Base-by-base conservation (phyloP, 805 yeast genomes). In the Wickerhamiella azyma region DNA sequence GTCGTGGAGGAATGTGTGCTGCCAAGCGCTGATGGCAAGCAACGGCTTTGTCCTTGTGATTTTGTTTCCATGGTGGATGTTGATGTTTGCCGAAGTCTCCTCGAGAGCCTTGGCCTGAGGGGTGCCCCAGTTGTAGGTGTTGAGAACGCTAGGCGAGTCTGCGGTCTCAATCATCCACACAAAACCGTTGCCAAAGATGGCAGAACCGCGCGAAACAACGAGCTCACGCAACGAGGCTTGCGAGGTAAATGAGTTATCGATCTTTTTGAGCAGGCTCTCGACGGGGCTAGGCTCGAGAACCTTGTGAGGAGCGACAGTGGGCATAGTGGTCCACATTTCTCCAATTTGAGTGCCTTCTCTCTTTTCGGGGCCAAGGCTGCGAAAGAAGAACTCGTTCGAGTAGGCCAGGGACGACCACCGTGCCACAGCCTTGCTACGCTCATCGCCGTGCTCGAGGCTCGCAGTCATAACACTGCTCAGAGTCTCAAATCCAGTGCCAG, bases 121-220 rank as follows among this genome's bases (percentile, higher is more conserved):
- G 10, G 83, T 71, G n/a, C 96, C 96, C 36, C 84, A 77, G 60
- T 86, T 85, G 66, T 89, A 92, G 9, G 97, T 86, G 69, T 89
- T 89, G 48, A 86, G 66, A 6, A 92, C 69, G 37, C 76, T 78
- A 53, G 85, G 68, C 19, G 69, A 39, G 26, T 55, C 44, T 17
- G 48, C 47, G 29, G 52, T 53, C 41, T 84, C 84, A 24, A 89
- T 81, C 21, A 92, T 67, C 97, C 98, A 92, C n/a, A 86, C 79
- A 58, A 71, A 77, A 2, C 98, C 98, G 62, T 86, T 94, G 44
- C 97, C 97, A 53, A 84, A 80, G 54, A 84, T 77, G 9, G 85
- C 75, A 39, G 68, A 65, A 13, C 86, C 85, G 2, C 94, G 77
- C 55, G 77, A 75, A 50, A 85, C 57, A 39, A 89, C 62, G 43